Evolutionary conservation across 2,329 filamentous ascomycete genomes (phyloP).

Genomic region (Escovopsis sp.): DNA sequence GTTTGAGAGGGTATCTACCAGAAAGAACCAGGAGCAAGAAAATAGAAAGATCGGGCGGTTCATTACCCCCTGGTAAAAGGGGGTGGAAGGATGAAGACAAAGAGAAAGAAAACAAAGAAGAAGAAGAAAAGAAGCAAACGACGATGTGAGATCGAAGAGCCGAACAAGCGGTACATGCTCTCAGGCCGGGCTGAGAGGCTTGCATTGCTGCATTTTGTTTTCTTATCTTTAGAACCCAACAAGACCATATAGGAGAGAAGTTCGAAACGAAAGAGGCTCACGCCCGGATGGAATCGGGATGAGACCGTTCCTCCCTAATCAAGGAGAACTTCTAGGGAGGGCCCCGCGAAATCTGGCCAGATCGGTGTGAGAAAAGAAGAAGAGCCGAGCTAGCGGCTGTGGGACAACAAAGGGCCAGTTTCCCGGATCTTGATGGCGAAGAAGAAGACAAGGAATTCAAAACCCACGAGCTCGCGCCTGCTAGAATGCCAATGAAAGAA

Average conservation of each 20-base stretch:
- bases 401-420: slow-evolving; percentile 19
- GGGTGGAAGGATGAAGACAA: too few species aligned
- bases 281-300: slow-evolving; percentile 33
- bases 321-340: too few species aligned
- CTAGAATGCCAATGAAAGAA: slow-evolving; percentile 27
- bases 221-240: slow-evolving; percentile 34
- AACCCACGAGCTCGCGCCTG: slow-evolving; percentile 23
- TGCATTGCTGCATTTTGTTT: slow-evolving; percentile 53
- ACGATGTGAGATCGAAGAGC: slow-evolving; percentile 30
- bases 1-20: too few species aligned
- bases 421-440: slow-evolving; percentile 18
- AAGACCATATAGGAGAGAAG: slow-evolving; percentile 12
- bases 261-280: slow-evolving; percentile 19
- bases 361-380: slow-evolving; percentile 28
- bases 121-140: too few species aligned
- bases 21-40: too few species aligned
- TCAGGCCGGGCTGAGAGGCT: slow-evolving; percentile 33
- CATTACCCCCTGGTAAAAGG: too few species aligned
- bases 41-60: too few species aligned
- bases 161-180: slow-evolving; percentile 27
- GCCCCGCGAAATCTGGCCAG: slow-evolving; percentile 39
- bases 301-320: too few species aligned
- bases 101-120: too few species aligned
- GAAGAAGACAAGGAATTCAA: slow-evolving; percentile 18
- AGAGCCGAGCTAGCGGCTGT: slow-evolving; percentile 35